Evolutionary conservation across 83 land plant species (phyloP).

Genomic region (Thuja plicata): DNA sequence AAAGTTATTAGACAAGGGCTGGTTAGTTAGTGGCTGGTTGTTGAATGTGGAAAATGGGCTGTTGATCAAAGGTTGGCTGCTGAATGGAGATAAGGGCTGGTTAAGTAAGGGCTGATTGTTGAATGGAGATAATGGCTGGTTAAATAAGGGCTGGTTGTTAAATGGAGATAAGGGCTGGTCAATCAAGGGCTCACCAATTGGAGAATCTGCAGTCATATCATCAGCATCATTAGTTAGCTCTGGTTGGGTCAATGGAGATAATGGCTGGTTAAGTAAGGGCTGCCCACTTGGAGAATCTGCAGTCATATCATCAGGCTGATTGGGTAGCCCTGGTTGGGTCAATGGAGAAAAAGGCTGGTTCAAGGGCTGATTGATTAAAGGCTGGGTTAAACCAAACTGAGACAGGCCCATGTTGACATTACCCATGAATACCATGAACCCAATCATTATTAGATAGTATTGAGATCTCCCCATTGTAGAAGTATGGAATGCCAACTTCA

Average conservation of each 20-base stretch:
- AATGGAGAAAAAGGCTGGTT: background rate
- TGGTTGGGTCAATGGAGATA: background rate
- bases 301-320: background rate
- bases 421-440: background rate
- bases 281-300: background rate
- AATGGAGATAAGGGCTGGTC: background rate
- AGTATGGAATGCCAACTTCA: background rate
- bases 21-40: background rate
- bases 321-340: background rate
- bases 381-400: background rate
- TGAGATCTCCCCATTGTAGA: background rate
- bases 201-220: background rate
- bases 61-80: background rate
- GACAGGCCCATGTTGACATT: background rate
- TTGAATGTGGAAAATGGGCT: background rate
- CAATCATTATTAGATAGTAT: background rate
- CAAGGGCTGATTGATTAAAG: background rate
- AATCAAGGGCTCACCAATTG: background rate
- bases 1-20: background rate
- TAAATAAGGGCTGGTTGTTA: background rate
- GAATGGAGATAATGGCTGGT: background rate
- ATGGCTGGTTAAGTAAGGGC: background rate
- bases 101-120: background rate
- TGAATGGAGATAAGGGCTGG: background rate
- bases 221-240: background rate